Percentiles rank a stretch among this genome's conserved stretches.
Conservation (phyloP, 306 rosid species). For the Senna tora region DNA sequence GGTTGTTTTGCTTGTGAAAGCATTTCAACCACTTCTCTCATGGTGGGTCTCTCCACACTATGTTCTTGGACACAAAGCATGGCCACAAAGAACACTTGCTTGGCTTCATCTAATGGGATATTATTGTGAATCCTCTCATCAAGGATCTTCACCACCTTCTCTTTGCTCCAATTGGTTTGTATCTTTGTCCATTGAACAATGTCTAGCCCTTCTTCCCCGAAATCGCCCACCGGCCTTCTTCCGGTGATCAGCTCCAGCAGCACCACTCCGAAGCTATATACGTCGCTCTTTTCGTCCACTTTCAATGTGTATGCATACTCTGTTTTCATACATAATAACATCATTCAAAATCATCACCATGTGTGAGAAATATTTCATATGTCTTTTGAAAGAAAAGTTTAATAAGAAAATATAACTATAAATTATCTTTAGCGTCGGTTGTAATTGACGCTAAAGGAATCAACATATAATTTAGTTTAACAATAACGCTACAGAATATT, state of each 20-base stretch:
- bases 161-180: constrained; percentile 68
- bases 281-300: constrained; percentile 89
- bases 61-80: constrained; percentile 82
- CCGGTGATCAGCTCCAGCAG: constrained; percentile 77
- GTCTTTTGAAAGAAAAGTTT: no score
- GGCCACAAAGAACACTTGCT: constrained; percentile 81
- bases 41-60: constrained; percentile 87
- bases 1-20: constrained; percentile 82
- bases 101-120: constrained; percentile 71
- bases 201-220: constrained; percentile 89
- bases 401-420: no score
- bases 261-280: constrained; percentile 88
- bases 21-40: constrained; percentile 97
- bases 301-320: constrained; percentile 92
- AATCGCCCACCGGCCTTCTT: constrained; percentile 74
- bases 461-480: no score
- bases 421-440: no score
- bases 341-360: constrained; percentile 22
- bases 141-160: constrained; percentile 61
- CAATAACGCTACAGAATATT: no score
- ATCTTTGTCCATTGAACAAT: constrained; percentile 85
- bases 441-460: no score
- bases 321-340: constrained; percentile 33
- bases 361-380: no score
- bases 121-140: constrained; percentile 52